phyloP scores from a whole-genome alignment of 768 basidiomycete genomes.

The Auricularia cornea region DNA sequence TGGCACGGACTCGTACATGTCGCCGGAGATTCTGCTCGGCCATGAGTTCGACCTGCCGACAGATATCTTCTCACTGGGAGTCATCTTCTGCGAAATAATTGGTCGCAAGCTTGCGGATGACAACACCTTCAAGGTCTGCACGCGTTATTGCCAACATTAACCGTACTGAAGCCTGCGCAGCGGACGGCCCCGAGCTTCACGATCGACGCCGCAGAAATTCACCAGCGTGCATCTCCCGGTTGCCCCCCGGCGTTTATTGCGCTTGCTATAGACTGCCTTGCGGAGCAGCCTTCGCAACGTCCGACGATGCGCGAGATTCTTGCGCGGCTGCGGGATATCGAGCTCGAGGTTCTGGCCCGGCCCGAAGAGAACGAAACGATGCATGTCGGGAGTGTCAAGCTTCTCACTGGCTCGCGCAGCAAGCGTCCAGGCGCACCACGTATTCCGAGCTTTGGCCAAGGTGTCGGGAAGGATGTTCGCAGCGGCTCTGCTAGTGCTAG shows the following conservation, averaged over 20 bases:
- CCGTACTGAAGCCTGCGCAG: constrained; percentile 28
- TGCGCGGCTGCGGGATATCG: constrained; percentile 69
- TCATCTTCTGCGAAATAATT: constrained; percentile 89
- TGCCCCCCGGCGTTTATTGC: constrained; percentile 73
- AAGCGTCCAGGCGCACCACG: constrained; percentile 57
- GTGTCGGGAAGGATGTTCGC: constrained; percentile 53
- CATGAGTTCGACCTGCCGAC: constrained; percentile 90
- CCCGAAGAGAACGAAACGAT: constrained; percentile 48
- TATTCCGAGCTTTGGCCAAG: constrained; percentile 81
- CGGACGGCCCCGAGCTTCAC: constrained; percentile 72
- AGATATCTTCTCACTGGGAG: constrained; percentile 88
- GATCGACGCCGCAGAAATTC: constrained; percentile 69
- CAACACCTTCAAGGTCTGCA: constrained; percentile 25
- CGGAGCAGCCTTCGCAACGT: constrained; percentile 52
- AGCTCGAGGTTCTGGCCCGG: constrained; percentile 69
- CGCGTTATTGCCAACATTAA: constrained; percentile 11
- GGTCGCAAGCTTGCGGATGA: constrained; percentile 82
- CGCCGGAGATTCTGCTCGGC: constrained; percentile 87
- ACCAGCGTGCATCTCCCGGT: constrained; percentile 52
- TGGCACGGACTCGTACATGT: constrained; percentile 94
- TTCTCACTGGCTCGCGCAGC: constrained; percentile 50
- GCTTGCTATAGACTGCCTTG: constrained; percentile 72
- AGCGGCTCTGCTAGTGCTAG: constrained; percentile 34
- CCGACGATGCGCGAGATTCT: constrained; percentile 76
- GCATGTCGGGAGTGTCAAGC: constrained; percentile 79